Conservation (phyloP, 2,329 filamentous ascomycete genomes). For the Clarireedia paspali region DNA sequence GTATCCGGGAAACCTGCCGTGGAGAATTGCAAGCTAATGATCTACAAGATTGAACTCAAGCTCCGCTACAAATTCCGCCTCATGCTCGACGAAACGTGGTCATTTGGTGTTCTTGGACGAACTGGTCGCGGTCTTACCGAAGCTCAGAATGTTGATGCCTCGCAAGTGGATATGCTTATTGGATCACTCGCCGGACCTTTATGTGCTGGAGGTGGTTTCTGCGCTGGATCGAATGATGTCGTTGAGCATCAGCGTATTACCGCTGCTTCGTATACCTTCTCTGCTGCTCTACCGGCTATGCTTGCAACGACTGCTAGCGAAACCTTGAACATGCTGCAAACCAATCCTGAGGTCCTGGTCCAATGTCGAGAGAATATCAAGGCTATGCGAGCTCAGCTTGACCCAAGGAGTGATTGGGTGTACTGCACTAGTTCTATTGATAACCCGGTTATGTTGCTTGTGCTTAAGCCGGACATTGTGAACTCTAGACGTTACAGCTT, state of each 20-base stretch:
- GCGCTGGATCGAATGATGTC: conserved; percentile 82
- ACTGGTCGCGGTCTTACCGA: conserved; percentile 91
- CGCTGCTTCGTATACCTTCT: conserved; percentile 89
- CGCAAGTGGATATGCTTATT: conserved; percentile 94
- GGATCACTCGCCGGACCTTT: conserved; percentile 86
- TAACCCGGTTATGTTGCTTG: conserved; percentile 80
- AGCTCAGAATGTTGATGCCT: conserved; percentile 90
- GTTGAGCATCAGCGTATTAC: conserved; percentile 95
- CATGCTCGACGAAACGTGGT: conserved; percentile 96
- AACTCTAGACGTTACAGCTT: conserved; percentile 57
- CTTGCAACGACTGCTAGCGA: conserved; percentile 93
- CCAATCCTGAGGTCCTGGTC: conserved; percentile 71
- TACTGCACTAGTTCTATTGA: conserved; percentile 71
- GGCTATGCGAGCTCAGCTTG: conserved; percentile 76
- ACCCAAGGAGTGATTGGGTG: conserved; percentile 91
- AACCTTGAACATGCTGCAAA: conserved; percentile 77
- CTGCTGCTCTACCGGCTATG: conserved; percentile 87
- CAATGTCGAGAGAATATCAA: conserved; percentile 81
- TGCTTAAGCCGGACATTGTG: conserved; percentile 77
- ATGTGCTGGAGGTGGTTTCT: conserved; percentile 92
- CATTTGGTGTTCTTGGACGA: conserved; percentile 86
- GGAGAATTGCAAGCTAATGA: conserved; percentile 1
- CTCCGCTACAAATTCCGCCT: conserved; percentile 96
- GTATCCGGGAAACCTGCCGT: conserved; percentile 23
- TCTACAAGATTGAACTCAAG: conserved; percentile 71